Conservation (phyloP, 768 basidiomycete species). For the Rubroboletus pulcherrimus region DNA sequence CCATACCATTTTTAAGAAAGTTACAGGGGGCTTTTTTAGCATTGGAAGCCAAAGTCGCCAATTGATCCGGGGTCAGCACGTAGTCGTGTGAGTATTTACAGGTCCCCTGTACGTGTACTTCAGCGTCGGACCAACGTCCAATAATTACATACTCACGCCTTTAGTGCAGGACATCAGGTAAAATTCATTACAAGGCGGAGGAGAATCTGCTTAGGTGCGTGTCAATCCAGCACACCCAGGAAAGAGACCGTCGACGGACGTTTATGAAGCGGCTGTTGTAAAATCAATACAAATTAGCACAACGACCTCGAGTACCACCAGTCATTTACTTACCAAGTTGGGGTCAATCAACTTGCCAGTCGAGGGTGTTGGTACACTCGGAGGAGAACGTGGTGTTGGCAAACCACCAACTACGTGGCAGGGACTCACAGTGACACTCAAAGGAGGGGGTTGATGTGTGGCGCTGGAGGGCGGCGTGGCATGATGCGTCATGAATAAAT, state of each 20-base stretch:
- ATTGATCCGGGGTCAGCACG: constrained; percentile 63
- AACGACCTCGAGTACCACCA: background rate
- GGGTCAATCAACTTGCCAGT: constrained; percentile 52
- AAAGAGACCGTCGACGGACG: constrained; percentile 43
- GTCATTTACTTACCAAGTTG: constrained; percentile 46
- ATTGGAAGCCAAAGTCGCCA: constrained; percentile 64
- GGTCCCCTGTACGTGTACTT: constrained; percentile 38
- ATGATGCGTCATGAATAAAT: constrained; percentile 39
- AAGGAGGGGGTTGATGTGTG: constrained; percentile 43
- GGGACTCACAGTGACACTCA: constrained; percentile 40
- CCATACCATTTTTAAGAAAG: constrained; percentile 71
- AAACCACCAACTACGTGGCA: constrained; percentile 56
- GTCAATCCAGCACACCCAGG: constrained; percentile 1
- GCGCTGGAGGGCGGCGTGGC: constrained; percentile 19
- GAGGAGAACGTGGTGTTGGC: constrained; percentile 63
- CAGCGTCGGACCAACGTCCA: constrained; percentile 13
- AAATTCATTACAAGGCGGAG: constrained; percentile 82
- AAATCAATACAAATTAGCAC: constrained; percentile 7
- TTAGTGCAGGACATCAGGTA: constrained; percentile 83
- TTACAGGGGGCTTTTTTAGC: constrained; percentile 87
- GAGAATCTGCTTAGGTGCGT: constrained; percentile 50
- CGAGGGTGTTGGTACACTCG: constrained; percentile 30
- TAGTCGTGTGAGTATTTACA: constrained; percentile 89
- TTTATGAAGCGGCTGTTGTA: constrained; percentile 66
- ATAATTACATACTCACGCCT: constrained; percentile 45